Base-by-base conservation (phyloP, 2,329 filamentous ascomycete genomes). In the Pyrenophora teres region DNA sequence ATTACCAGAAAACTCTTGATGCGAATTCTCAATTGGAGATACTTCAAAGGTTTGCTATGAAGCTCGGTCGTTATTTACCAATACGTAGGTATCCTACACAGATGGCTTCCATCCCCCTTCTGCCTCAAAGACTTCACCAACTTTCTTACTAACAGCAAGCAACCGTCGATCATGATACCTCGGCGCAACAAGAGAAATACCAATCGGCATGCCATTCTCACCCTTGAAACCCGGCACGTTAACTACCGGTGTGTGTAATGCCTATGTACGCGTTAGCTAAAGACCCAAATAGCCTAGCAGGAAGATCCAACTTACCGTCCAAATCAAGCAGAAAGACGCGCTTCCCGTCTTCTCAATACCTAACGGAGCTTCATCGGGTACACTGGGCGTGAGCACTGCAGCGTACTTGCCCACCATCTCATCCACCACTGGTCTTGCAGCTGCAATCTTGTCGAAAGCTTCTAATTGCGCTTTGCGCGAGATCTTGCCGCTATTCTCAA, bases 151-250 rank as follows among this genome's bases (percentile, higher is more conserved):
- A 3, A 72, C 68, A 15, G 58, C 50, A n/a, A 72, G 52, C 27
- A 72, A 40, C 40, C 63, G 54, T 46, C 66, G 60, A 31, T 74
- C 64, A 38, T 60, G 57, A 51, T 70, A 71, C 23, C 69, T 49
- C 1, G 77, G 72, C 0, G 74, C 75, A 0, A 84, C 78, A 1
- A 84, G 62, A 0, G 80, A 82, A 16, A 85, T 59, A 0, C 86
- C 86, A 32, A 88, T 77, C 0, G 86, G 86, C 76, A 88, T 69
- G 0, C 76, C 78, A 51, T 81, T 76, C 25, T 75, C 74, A 0
- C 86, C 85, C 30, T 76, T 69, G 57, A 88, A 87, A 0, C 84
- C 85, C 0, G 85, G 84, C 0, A 88, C 68, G 52, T 88, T 87
- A n/a, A 87, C 69, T 0, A 84, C 82, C 0, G 86, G 86, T 1